phyloP scores from a whole-genome alignment of 139 green algal genomes.

The Medakamo hakoo region DNA sequence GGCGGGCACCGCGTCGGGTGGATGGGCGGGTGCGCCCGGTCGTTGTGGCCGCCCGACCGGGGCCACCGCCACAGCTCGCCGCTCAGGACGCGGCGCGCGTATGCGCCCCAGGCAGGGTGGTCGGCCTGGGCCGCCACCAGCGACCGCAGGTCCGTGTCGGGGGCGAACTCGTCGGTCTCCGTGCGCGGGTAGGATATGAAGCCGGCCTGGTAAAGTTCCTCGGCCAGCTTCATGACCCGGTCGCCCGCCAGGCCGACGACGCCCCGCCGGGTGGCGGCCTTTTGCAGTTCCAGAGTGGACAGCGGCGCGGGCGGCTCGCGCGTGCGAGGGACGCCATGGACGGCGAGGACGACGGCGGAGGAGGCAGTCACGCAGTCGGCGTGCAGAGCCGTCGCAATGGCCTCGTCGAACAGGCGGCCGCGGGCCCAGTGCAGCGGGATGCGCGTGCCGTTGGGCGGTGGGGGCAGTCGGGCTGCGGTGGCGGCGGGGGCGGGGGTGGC shows the following conservation, averaged over 20 bases:
- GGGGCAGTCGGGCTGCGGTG: too few species aligned
- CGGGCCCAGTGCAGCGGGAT: conserved; percentile 63
- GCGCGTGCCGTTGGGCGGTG: too few species aligned
- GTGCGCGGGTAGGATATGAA: conserved; percentile 93
- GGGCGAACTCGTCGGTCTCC: conserved; percentile 80
- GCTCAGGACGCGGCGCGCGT: conserved; percentile 12
- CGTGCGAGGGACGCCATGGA: conserved; percentile 9
- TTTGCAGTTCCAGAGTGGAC: conserved; percentile 92
- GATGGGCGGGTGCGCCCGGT: conserved; percentile 84
- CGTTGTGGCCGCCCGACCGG: conserved; percentile 56
- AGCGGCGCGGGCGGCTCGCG: conserved; percentile 66
- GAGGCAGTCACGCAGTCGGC: conserved; percentile 44
- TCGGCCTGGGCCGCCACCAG: not conserved
- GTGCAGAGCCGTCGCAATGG: conserved; percentile 52
- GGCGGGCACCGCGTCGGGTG: conserved; percentile 53
- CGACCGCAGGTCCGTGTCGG: conserved; percentile 44
- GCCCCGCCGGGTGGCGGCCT: conserved; percentile 41
- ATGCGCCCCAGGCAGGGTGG: conserved; percentile 19
- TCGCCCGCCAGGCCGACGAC: conserved; percentile 60
- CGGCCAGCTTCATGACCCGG: conserved; percentile 83
- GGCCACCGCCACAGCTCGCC: conserved; percentile 16
- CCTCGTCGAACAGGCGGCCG: conserved; percentile 71
- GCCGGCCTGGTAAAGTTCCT: conserved; percentile 93
- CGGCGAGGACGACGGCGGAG: conserved; percentile 37
- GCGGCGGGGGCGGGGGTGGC: too few species aligned